Evolutionary conservation across 2,329 filamentous ascomycete species (phyloP).

Genomic region (Thielaviopsis ethacetica): DNA sequence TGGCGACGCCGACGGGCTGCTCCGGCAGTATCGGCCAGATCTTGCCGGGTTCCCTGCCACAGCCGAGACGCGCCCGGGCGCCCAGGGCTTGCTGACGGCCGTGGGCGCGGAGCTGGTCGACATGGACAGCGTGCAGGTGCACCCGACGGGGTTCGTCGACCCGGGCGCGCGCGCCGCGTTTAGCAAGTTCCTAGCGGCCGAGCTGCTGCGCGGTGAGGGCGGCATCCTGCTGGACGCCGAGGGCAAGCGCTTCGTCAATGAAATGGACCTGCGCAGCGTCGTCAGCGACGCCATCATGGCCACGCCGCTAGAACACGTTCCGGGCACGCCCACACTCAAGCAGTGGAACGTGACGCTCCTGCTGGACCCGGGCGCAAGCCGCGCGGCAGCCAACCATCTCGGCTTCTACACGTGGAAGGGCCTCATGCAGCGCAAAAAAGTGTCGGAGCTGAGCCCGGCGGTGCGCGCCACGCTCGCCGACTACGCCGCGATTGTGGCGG

Average conservation of each 20-base stretch:
- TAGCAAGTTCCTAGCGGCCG: slow-evolving; percentile 47
- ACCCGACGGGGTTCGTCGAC: slow-evolving; percentile 49
- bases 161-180: slow-evolving; percentile 25
- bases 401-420: slow-evolving; percentile 49
- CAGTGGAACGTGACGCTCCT: slow-evolving; percentile 45
- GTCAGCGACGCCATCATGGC: slow-evolving; percentile 36
- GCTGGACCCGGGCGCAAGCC: slow-evolving; percentile 40
- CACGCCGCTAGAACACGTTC: not conserved
- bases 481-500: slow-evolving; percentile 30
- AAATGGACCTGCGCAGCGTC: slow-evolving; percentile 41
- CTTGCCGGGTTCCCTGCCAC: slow-evolving; percentile 44
- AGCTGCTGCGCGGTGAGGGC: slow-evolving; percentile 45
- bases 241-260: slow-evolving; percentile 43
- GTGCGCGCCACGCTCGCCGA: slow-evolving; percentile 28
- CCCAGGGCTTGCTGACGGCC: slow-evolving; percentile 27
- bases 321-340: slow-evolving; percentile 15
- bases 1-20: slow-evolving; percentile 40
- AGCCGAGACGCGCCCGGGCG: slow-evolving; percentile 40
- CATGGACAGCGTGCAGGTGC: slow-evolving; percentile 44
- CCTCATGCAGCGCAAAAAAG: slow-evolving; percentile 37
- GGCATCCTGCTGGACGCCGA: slow-evolving; percentile 33
- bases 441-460: slow-evolving; percentile 29
- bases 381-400: slow-evolving; percentile 36
- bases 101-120: slow-evolving; percentile 29
- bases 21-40: slow-evolving; percentile 41